phyloP scores from a whole-genome alignment of 176 grass and related monocot genomes.

The Neostapfia colusana region DNA sequence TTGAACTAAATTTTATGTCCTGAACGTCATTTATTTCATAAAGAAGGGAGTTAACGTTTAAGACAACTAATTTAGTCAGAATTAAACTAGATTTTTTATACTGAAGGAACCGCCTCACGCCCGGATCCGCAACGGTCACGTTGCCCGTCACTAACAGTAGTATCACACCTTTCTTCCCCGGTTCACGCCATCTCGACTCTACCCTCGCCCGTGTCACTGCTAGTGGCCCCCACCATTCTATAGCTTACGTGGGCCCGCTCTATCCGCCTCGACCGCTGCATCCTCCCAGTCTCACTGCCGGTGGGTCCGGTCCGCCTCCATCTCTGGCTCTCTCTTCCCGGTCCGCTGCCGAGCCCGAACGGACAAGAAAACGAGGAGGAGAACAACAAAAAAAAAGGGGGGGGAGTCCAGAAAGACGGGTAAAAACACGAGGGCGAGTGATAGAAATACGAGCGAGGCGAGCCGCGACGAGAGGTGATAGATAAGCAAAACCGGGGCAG shows the following conservation, averaged over 20 bases:
- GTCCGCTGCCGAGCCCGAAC: background rate
- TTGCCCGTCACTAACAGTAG: no score
- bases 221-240: background rate
- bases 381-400: background rate
- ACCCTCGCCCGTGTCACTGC: background rate
- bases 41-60: no score
- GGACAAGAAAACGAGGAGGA: background rate
- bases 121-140: no score
- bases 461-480: conserved; percentile 3
- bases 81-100: no score
- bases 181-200: background rate
- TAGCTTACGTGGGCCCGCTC: background rate
- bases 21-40: no score
- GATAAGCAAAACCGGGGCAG: conserved; percentile 29
- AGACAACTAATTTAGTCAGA: no score
- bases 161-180: no score
- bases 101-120: no score
- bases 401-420: background rate
- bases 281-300: background rate
- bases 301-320: background rate
- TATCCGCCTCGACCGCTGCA: background rate
- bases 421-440: conserved; percentile 16
- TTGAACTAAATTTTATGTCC: no score
- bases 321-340: conserved; percentile 10
- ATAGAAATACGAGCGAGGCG: conserved; percentile 45